Evolutionary conservation across 2,329 filamentous ascomycete genomes (phyloP), one percentile per base, ranked within the genome.

Genomic region (Claviceps lovelessii): DNA sequence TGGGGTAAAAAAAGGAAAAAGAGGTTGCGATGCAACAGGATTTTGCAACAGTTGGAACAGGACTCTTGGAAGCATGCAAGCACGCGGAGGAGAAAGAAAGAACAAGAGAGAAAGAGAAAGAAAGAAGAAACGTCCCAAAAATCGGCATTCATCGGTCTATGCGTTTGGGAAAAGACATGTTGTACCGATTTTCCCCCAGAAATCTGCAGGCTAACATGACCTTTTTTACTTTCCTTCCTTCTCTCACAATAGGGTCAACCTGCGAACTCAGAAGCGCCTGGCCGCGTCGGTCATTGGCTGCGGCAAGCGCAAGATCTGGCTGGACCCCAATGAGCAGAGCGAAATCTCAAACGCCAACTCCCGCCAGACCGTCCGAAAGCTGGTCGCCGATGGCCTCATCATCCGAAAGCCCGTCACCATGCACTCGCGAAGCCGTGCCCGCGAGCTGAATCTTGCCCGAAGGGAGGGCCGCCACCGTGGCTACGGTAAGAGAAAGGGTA

Each of bases 401-500:
- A 98, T 98, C 84, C 88, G 88, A 83, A 98, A 98, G 86, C 94
- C 94, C 72, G 90, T 96, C 72, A 96, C 91, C 72, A 95, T 96
- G 89, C 93, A 98, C 88, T 97, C 93, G 68, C 88, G 94, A 78
- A 84, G 88, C 70, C 89, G 93, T 72, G 93, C 93, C 71, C 88
- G 94, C 70, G 90, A 93, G 77, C 83, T 98, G 75, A 95, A 87
- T 76, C 88, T 88, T 63, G 88, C 93, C 73, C 86, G 93, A 78
- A 83, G 90, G 72, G 90, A 95, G 72, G 93, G 93, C 73, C 84
- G 93, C 78, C 93, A 98, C 84, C 87, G 93, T 77, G 93, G 93
- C 74, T 95, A 95, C 81, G 93, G 93, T 88, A 98, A 98, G 90
- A 89, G 93, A 78, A 98, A 98, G 91, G 94, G 93, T 96, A 97